A percentile compares a stretch with the other conserved stretches of the same genome.
phyloP scores from a whole-genome alignment of 106 monocot species.

The Hemerocallis citrina region DNA sequence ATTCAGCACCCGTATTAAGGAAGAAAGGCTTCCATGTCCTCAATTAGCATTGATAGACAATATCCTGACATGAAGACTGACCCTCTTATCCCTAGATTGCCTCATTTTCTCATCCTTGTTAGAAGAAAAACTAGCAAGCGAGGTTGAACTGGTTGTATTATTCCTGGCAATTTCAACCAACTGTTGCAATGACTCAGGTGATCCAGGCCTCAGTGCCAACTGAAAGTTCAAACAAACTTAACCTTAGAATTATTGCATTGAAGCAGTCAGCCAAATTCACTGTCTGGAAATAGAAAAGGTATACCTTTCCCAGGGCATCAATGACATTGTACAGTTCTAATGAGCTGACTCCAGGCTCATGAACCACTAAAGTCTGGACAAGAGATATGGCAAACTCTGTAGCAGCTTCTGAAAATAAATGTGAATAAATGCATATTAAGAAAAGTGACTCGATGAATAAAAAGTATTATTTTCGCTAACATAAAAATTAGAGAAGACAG shows the following conservation, averaged over 20 bases:
- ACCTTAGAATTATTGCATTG: not conserved
- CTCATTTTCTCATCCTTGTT: conserved; percentile 68
- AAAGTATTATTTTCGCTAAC: too few species aligned
- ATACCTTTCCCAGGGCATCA: conserved; percentile 78
- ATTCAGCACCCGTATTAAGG: not conserved
- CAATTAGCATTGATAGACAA: not conserved
- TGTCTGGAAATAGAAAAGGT: not conserved
- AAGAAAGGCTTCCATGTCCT: not conserved
- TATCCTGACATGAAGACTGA: conserved; percentile 7
- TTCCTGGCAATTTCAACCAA: conserved; percentile 63
- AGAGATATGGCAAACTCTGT: conserved; percentile 81
- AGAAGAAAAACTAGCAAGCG: conserved; percentile 28
- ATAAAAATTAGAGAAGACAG: too few species aligned
- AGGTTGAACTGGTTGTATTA: conserved; percentile 11
- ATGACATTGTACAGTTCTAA: conserved; percentile 74
- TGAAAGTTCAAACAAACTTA: conserved; percentile 22
- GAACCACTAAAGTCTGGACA: conserved; percentile 51
- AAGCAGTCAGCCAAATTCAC: not conserved
- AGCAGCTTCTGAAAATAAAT: conserved; percentile 54
- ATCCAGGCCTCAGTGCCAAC: conserved; percentile 71
- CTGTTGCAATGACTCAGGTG: conserved; percentile 64
- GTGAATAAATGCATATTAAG: not conserved
- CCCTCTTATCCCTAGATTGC: conserved; percentile 71
- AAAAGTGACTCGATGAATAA: not conserved
- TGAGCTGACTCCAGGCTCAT: conserved; percentile 60